Percentiles rank a stretch among this genome's conserved stretches.
Evolutionary conservation across 1,284 basidiomycete species (phyloP).

Genomic region (Inonotus hispidus): DNA sequence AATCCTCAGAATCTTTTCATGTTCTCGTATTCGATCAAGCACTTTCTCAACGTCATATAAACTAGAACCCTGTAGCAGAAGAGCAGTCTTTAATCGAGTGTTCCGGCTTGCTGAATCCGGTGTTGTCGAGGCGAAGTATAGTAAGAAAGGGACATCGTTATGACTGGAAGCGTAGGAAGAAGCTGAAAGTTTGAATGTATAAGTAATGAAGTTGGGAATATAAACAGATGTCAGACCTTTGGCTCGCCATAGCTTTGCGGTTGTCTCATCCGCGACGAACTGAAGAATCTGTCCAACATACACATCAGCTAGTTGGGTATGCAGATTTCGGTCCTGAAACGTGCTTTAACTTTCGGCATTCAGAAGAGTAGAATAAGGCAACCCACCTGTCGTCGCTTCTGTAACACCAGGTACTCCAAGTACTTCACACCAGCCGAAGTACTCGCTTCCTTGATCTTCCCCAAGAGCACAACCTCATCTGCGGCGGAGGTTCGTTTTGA

Average conservation of each 20-base stretch:
- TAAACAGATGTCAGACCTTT: conserved; percentile 44
- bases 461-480: conserved; percentile 51
- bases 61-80: conserved; percentile 74
- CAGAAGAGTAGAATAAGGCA: background rate
- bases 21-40: conserved; percentile 40
- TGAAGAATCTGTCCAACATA: conserved; percentile 53
- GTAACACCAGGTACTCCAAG: conserved; percentile 76
- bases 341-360: background rate
- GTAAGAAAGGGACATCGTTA: conserved; percentile 42
- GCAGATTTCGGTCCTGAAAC: conserved; percentile 49
- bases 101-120: conserved; percentile 73
- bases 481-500: conserved; percentile 43
- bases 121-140: conserved; percentile 61
- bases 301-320: conserved; percentile 50
- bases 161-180: conserved; percentile 45
- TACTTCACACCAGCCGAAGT: conserved; percentile 59
- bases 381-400: conserved; percentile 56
- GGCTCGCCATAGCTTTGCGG: conserved; percentile 63
- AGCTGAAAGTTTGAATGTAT: conserved; percentile 28
- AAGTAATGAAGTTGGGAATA: background rate
- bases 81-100: conserved; percentile 64
- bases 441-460: conserved; percentile 52
- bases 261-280: conserved; percentile 42
- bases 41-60: conserved; percentile 56
- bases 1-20: conserved; percentile 52